Conservation (phyloP, 1,139 yeast species). For the Candida sp. region DNA sequence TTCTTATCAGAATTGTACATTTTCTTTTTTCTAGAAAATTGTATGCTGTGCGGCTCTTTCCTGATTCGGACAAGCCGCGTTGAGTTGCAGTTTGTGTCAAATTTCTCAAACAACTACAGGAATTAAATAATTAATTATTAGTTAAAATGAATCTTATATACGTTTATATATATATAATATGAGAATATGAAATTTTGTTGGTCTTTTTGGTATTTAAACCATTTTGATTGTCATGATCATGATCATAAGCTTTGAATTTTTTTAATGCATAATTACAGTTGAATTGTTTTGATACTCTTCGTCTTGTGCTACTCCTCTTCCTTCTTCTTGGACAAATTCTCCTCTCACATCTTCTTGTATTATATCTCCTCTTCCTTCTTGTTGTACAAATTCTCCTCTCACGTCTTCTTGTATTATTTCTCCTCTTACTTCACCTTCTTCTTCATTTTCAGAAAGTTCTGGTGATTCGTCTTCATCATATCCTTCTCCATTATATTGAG, state of each 20-base stretch:
- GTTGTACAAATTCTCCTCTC: no score
- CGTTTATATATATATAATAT: not conserved
- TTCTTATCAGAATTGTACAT: not conserved
- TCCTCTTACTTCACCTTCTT: not conserved
- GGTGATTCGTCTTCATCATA: slow-evolving; percentile 1
- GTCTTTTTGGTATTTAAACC: no score
- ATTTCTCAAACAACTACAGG: not conserved
- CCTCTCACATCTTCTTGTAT: no score
- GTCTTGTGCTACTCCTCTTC: no score
- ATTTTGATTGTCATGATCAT: no score
- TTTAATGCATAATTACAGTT: not conserved
- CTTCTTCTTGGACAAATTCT: no score
- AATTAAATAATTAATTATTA: no score
- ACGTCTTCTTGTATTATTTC: no score
- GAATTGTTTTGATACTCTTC: not conserved
- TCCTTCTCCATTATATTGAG: slow-evolving; percentile 2
- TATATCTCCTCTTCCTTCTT: no score
- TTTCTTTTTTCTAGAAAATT: not conserved
- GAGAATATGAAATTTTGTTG: no score
- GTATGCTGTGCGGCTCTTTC: not conserved
- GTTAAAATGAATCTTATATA: not conserved
- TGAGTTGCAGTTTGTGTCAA: no score
- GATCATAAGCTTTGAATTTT: no score
- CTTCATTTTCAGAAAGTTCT: slow-evolving; percentile 1
- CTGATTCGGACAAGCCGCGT: not conserved